Evolutionary conservation across 495 filamentous ascomycete species (phyloP), one percentile per base, ranked within the genome.

Genomic region (Friedmanniomyces endolithicus): DNA sequence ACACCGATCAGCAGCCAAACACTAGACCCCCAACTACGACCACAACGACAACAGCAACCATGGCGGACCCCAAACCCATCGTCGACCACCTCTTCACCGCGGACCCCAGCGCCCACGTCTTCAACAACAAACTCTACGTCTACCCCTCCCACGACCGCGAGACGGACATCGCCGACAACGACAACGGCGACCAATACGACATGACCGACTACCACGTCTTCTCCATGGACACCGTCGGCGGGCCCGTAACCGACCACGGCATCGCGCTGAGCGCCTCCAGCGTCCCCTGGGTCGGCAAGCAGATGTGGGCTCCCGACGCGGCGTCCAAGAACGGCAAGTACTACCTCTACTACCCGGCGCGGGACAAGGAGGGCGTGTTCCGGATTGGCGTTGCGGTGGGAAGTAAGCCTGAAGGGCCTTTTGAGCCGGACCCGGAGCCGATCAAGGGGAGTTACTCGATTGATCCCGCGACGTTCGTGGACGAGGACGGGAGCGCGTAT

Each of bases 181-280:
- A 88, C 74, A 84, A 84, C 74, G 84, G 84, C 67, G 84, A 86
- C 71, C 84, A 88, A 67, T 88, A 86, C 67, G 84, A 83, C 72
- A 88, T 88, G 84, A 75, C 72, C 56, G 80, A 83, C 68, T 83
- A 83, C 73, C 79, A 82, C 52, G 80, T 82, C 64, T 78, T 82
- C 67, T 77, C 71, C 48, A 71, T 75, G 51, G 55, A 66, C 1
- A 63, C 70, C 6, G 70, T 79, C 12, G 74, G 74, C 49, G 72
- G 70, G 1, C 67, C 70, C 3, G 77, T 81, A 4, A 72, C 69
- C 19, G 80, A 83, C 70, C 80, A 83, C 70, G 78, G 78, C 63
- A 70, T 78, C 23, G 64, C 74, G 24, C 71, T 84, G 33, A 69
- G 68, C 34, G 65, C 70, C 12, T 67, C 70, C 20, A 74, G 82